These are phyloP conservation scores for Coniochaeta pulveracea DNA, from an alignment of 2,329 filamentous ascomycete genomes.

Conservation along the genomic window DNA sequence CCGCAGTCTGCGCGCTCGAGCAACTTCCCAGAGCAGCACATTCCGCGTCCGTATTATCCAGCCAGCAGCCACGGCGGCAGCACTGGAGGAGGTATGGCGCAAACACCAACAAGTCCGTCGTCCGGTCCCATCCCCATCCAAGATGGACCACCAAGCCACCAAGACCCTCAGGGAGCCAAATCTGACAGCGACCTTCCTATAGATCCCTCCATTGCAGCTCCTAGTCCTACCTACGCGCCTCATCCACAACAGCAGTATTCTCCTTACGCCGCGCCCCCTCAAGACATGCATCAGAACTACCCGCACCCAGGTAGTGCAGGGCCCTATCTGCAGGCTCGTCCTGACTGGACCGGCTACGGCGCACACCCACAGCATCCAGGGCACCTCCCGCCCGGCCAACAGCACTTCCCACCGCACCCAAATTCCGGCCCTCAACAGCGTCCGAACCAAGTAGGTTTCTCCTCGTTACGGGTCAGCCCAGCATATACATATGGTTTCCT, in stretches of 20 bases:
- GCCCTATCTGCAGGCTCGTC: constrained; percentile 59
- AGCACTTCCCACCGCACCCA: constrained; percentile 44
- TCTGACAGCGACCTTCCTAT: constrained; percentile 97
- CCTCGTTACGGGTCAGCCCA: no score
- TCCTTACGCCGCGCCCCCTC: constrained; percentile 69
- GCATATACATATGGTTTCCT: no score
- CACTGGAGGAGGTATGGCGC: constrained; percentile 86
- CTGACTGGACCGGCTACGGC: constrained; percentile 63
- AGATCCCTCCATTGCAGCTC: constrained; percentile 95
- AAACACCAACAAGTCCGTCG: constrained; percentile 94
- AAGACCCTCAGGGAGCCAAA: constrained; percentile 59
- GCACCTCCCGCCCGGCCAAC: constrained; percentile 35
- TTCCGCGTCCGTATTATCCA: constrained; percentile 75
- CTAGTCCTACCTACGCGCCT: constrained; percentile 67
- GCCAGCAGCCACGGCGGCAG: constrained; percentile 62
- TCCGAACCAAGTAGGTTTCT: constrained; percentile 46
- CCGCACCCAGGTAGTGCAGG: constrained; percentile 44
- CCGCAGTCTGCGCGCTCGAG: constrained; percentile 66
- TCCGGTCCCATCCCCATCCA: constrained; percentile 59
- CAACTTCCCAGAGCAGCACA: constrained; percentile 79
- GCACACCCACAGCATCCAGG: constrained; percentile 38
- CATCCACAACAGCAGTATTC: constrained; percentile 67
- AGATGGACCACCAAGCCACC: constrained; percentile 72
- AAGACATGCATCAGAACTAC: constrained; percentile 79
- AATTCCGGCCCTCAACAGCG: constrained; percentile 43